Percentiles rank a stretch among this genome's conserved stretches.
phyloP scores from a whole-genome alignment of 805 yeast species.

The Saturnispora dispora region DNA sequence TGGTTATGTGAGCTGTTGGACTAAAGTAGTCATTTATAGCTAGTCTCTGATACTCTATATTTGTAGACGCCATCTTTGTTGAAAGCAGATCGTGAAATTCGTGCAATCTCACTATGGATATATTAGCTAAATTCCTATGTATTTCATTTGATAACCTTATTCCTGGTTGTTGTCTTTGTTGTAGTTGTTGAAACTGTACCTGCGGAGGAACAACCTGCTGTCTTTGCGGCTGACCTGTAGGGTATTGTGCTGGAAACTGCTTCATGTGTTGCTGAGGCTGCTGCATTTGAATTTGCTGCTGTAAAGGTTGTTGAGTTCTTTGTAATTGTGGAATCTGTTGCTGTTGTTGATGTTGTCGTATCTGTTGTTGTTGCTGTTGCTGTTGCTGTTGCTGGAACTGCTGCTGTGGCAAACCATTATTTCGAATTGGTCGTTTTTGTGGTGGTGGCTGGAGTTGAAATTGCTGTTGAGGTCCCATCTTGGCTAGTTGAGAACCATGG shows the following conservation, averaged over 20 bases:
- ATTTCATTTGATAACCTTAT: conserved; percentile 13
- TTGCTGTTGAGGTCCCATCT: neutral
- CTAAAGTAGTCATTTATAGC: conserved; percentile 43
- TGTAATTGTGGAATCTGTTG: conserved; percentile 8
- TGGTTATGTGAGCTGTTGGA: conserved; percentile 39
- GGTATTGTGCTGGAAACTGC: conserved; percentile 6
- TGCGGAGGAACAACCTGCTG: conserved; percentile 15
- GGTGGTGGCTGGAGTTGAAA: conserved; percentile 10
- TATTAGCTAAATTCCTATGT: conserved; percentile 32
- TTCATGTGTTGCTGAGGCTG: neutral
- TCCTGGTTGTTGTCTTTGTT: conserved; percentile 8
- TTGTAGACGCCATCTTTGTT: conserved; percentile 30
- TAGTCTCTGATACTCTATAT: conserved; percentile 41
- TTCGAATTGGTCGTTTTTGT: neutral
- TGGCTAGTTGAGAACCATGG: neutral
- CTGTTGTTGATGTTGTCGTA: conserved; percentile 9
- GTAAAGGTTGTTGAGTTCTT: conserved; percentile 13
- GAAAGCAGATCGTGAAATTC: conserved; percentile 39
- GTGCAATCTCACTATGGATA: conserved; percentile 42
- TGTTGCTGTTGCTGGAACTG: conserved; percentile 9
- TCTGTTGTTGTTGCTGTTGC: conserved; percentile 9
- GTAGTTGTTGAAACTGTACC: conserved; percentile 6
- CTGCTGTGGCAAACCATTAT: conserved; percentile 4
- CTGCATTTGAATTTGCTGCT: conserved; percentile 13
- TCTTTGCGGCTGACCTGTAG: conserved; percentile 13